Evolutionary conservation across 768 basidiomycete species (phyloP).

Genomic region (Candolleomyces aberdarensis): DNA sequence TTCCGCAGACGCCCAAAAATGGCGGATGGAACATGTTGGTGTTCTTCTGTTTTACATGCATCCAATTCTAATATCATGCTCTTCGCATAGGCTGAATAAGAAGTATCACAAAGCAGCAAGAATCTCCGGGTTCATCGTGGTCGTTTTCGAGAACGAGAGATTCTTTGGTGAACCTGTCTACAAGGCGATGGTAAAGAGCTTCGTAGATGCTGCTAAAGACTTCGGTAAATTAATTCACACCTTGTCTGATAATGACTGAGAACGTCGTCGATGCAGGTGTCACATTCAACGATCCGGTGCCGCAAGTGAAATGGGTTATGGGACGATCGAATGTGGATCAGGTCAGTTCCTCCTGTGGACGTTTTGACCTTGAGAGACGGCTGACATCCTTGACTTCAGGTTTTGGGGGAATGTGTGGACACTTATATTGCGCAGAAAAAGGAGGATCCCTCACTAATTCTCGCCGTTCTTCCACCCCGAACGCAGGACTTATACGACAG

Average conservation of each 20-base stretch:
- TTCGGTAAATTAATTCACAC: conserved; percentile 46
- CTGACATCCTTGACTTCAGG: conserved; percentile 14
- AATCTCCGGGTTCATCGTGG: conserved; percentile 59
- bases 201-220: conserved; percentile 44
- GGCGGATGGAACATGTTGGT: conserved; percentile 78
- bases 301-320: background rate
- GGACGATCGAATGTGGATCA: background rate
- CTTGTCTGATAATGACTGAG: conserved; percentile 24
- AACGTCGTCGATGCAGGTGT: background rate
- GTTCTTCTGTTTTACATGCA: background rate
- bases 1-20: conserved; percentile 50
- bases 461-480: conserved; percentile 69
- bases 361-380: background rate
- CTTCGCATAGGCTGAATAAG: conserved; percentile 58
- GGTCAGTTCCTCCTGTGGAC: background rate
- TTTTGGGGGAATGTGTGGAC: conserved; percentile 49
- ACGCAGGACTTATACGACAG: conserved; percentile 73
- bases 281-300: background rate
- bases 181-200: conserved; percentile 51
- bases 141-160: conserved; percentile 59
- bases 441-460: conserved; percentile 52
- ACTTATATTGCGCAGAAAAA: conserved; percentile 38
- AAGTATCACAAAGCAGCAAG: conserved; percentile 56
- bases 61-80: background rate
- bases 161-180: conserved; percentile 53